Conservation (phyloP, 305 asterid genomes). For the Rubia peregrina region DNA sequence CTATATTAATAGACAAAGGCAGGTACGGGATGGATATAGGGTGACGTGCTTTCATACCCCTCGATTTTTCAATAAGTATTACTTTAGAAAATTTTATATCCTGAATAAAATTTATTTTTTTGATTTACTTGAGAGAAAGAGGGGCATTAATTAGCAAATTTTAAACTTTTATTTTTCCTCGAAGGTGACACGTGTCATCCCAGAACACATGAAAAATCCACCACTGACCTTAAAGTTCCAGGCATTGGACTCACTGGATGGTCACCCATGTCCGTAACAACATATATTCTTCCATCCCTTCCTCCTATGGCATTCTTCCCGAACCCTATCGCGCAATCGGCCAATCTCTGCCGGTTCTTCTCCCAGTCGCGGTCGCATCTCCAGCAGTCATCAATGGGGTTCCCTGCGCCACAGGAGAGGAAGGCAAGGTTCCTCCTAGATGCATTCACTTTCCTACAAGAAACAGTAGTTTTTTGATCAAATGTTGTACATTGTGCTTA, state of each 20-base stretch:
- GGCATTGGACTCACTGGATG: slow-evolving; percentile 67
- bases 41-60: too few relatives aligned
- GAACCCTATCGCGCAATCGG: slow-evolving; percentile 79
- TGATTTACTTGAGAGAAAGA: too few relatives aligned
- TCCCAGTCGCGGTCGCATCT: slow-evolving; percentile 76
- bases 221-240: slow-evolving; percentile 46
- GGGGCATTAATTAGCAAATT: too few relatives aligned
- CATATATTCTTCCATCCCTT: slow-evolving; percentile 55
- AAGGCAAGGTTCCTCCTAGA: slow-evolving; percentile 59
- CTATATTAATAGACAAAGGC: too few relatives aligned
- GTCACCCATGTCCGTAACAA: slow-evolving; percentile 65
- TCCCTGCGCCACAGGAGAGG: slow-evolving; percentile 66
- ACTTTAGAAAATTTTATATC: too few relatives aligned
- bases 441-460: slow-evolving; percentile 54
- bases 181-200: not conserved
- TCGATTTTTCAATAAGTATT: too few relatives aligned
- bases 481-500: not conserved
- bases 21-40: too few relatives aligned
- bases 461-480: not conserved
- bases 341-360: slow-evolving; percentile 48
- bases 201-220: not conserved
- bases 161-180: too few relatives aligned
- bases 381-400: slow-evolving; percentile 92
- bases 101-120: too few relatives aligned
- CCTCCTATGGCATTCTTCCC: slow-evolving; percentile 79